These are phyloP conservation scores for Wickerhamiella occidentalis DNA, from an alignment of 805 yeast species.

Conservation along the genomic window DNA sequence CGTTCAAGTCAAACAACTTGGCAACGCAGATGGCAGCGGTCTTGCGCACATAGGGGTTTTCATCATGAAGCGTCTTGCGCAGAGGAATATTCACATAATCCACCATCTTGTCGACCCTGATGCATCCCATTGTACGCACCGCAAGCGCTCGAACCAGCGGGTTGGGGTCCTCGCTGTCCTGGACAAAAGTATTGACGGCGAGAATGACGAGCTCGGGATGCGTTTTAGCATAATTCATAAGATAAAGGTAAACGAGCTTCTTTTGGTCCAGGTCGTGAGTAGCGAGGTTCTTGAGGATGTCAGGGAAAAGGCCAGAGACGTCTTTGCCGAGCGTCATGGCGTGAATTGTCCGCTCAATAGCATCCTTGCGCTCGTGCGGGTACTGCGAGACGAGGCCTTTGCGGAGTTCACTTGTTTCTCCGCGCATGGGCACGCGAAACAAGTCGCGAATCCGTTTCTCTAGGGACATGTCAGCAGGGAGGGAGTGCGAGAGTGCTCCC, in stretches of 20 bases:
- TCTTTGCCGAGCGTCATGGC: conserved; percentile 98
- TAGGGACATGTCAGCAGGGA: conserved; percentile 20
- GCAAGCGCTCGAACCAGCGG: conserved; percentile 94
- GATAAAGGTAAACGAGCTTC: conserved; percentile 82
- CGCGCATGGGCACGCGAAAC: conserved; percentile 47
- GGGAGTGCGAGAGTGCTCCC: background rate
- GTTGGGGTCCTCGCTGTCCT: conserved; percentile 90
- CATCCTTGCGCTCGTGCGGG: conserved; percentile 83
- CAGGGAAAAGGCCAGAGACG: conserved; percentile 88
- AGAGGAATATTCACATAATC: conserved; percentile 90
- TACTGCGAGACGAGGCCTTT: conserved; percentile 88
- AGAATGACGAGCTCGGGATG: conserved; percentile 92
- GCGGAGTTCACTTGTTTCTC: conserved; percentile 76
- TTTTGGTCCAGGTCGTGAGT: conserved; percentile 94
- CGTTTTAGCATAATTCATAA: conserved; percentile 94
- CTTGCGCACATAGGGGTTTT: conserved; percentile 92
- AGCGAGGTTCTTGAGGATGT: conserved; percentile 89
- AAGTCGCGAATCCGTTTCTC: conserved; percentile 44
- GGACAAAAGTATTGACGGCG: conserved; percentile 94
- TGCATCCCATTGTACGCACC: conserved; percentile 97
- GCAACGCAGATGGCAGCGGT: conserved; percentile 98
- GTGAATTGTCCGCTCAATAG: conserved; percentile 90
- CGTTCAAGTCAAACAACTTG: conserved; percentile 75
- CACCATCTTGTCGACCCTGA: conserved; percentile 86
- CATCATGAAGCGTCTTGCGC: conserved; percentile 73